These are phyloP conservation scores for Xylariomycetidae sp. DNA, from an alignment of 2,329 filamentous ascomycete species.

Conservation along the genomic window DNA sequence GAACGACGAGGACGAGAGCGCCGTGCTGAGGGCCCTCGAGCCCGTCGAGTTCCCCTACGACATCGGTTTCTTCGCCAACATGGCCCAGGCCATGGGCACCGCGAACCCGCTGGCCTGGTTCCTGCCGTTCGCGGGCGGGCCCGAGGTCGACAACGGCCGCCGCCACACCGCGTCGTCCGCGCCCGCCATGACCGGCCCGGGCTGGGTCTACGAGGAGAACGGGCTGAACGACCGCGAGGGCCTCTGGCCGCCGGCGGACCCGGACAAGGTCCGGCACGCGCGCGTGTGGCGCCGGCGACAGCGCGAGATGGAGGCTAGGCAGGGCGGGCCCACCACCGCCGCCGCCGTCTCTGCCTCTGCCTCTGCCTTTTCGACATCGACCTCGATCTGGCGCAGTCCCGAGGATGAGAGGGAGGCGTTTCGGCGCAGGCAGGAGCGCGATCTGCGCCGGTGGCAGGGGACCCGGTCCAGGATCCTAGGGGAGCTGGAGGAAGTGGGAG, in stretches of 20 bases:
- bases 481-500: slow-evolving; percentile 45
- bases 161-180: no score
- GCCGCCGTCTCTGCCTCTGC: slow-evolving; percentile 7
- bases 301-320: slow-evolving; percentile 20
- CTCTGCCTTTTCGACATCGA: no score
- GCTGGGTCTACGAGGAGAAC: slow-evolving; percentile 68
- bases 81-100: slow-evolving; percentile 72
- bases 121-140: slow-evolving; percentile 57
- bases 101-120: slow-evolving; percentile 63
- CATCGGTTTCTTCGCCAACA: slow-evolving; percentile 68
- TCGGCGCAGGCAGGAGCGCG: slow-evolving; percentile 42
- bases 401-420: slow-evolving; percentile 48
- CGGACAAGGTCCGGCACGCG: slow-evolving; percentile 51
- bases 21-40: slow-evolving; percentile 49
- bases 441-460: slow-evolving; percentile 33
- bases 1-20: slow-evolving; percentile 29
- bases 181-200: no score
- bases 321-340: slow-evolving; percentile 7
- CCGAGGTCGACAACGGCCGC: slow-evolving; percentile 29
- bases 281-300: slow-evolving; percentile 31
- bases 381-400: no score
- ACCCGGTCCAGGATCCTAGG: slow-evolving; percentile 36
- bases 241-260: slow-evolving; percentile 61
- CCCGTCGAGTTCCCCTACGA: slow-evolving; percentile 80
- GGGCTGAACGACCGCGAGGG: slow-evolving; percentile 63